These are phyloP conservation scores for Cyberlindnera xylosilytica DNA, from an alignment of 805 yeast genomes.

Conservation along the genomic window DNA sequence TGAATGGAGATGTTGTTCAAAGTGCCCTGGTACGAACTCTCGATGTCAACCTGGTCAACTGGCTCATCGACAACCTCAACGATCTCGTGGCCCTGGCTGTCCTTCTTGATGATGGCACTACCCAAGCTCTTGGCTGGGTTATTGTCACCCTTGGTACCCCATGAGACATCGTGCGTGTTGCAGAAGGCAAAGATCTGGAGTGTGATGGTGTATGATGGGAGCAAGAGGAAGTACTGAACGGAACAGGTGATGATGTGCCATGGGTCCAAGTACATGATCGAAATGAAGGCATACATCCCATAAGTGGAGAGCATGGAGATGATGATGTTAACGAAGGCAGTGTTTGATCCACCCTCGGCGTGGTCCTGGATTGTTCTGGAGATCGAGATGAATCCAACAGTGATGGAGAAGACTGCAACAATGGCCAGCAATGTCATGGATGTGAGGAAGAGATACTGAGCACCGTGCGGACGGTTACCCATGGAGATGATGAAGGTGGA, in stretches of 20 bases:
- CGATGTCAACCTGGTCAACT: conserved; percentile 69
- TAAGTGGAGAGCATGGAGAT: conserved; percentile 87
- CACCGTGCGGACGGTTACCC: conserved; percentile 98
- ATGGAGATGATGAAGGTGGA: conserved; percentile 90
- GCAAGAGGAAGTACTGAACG: conserved; percentile 79
- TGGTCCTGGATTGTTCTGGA: conserved; percentile 43
- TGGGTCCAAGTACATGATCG: conserved; percentile 85
- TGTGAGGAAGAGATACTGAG: conserved; percentile 69
- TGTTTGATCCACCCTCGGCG: conserved; percentile 31
- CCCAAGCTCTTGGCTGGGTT: conserved; percentile 66
- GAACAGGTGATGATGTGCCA: conserved; percentile 94
- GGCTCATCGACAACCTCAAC: conserved; percentile 75
- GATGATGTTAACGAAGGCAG: conserved; percentile 69
- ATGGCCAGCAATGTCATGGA: conserved; percentile 71
- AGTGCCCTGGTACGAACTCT: conserved; percentile 75
- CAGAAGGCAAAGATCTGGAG: conserved; percentile 95
- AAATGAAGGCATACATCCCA: conserved; percentile 81
- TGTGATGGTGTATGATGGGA: conserved; percentile 90
- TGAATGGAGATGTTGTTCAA: conserved; percentile 69
- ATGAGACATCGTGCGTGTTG: conserved; percentile 95
- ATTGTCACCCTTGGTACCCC: conserved; percentile 98
- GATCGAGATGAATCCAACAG: conserved; percentile 82
- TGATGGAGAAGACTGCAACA: conserved; percentile 77
- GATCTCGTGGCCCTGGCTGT: conserved; percentile 71
- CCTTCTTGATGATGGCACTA: conserved; percentile 70